phyloP scores from a whole-genome alignment of 169 alveolate species.

The Eimeria zaria region DNA sequence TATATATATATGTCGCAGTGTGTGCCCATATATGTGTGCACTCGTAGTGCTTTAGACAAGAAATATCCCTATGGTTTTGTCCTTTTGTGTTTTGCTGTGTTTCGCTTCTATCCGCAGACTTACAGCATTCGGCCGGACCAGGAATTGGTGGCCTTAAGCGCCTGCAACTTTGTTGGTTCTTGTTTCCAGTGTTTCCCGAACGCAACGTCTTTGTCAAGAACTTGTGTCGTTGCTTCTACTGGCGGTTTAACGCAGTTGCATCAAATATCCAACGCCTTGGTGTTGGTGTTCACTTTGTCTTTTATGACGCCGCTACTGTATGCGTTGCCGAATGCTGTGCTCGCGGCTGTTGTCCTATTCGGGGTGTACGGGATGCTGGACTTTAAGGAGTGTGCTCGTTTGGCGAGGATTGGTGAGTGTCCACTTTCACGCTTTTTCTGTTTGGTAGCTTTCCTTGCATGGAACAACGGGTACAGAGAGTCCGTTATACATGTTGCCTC shows the following conservation, averaged over 20 bases:
- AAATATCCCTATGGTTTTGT: not conserved
- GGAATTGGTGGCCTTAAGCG: conserved; percentile 80
- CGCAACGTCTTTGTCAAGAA: conserved; percentile 85
- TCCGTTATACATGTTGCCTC: not conserved
- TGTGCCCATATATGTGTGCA: not conserved
- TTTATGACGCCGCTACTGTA: conserved; percentile 85
- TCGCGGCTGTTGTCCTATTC: conserved; percentile 85
- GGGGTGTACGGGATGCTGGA: conserved; percentile 87
- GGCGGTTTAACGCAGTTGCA: conserved; percentile 83
- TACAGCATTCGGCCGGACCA: conserved; percentile 81
- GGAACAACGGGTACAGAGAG: not conserved
- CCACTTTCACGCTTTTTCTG: not conserved
- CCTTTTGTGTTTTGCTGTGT: not conserved
- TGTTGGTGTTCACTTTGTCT: conserved; percentile 81
- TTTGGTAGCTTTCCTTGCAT: not conserved
- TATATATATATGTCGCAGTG: not conserved
- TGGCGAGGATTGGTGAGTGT: conserved; percentile 70
- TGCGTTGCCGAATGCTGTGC: conserved; percentile 79
- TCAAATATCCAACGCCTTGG: conserved; percentile 67
- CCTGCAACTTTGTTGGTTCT: conserved; percentile 82
- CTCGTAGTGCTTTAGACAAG: not conserved
- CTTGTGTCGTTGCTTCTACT: conserved; percentile 67
- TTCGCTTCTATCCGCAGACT: conserved; percentile 23
- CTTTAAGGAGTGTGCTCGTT: conserved; percentile 66
- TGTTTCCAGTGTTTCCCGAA: conserved; percentile 86